Evolutionary conservation across 805 yeast genomes (phyloP), one percentile per base, ranked within the genome.

Genomic region (Sungouiozyma ichnusensis): DNA sequence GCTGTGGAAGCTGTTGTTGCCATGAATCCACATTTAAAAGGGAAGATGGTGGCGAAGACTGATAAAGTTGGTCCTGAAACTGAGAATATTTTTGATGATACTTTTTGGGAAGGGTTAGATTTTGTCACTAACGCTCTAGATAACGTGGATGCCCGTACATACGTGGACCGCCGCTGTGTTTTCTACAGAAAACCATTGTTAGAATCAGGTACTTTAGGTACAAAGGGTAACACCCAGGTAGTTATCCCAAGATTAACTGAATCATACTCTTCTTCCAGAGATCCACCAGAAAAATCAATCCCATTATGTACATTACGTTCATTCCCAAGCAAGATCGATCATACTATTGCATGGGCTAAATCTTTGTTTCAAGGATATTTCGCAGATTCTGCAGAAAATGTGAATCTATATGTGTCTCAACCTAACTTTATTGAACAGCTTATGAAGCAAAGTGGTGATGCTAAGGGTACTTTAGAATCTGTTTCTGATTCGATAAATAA

Each of bases 321-420:
- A 3, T 92, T 92, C 81, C 99, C 99, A 44, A 85, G 87, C 65
- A 90, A 90, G 66, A 92, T 92, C 55, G 99, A 92, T 62, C 99
- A 92, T 60, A 92, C 99, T 1, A 92, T 92, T 66, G 97, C 98
- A 4, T 92, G 99, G 99, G 95, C 97, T 14, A 94, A 94, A 67
- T 79, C 87, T 16, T 71, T 86, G 58, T 92, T 92, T 73, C 92
- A 84, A 70, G 95, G 92, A 16, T 86, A 78, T 57, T 92, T 92
- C 63, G 71, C 78, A 32, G 96, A 90, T 46, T 73, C 86, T n/a
- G 88, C 95, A 16, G 95, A 85, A 63, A 86, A 86, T 55, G 97
- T 88, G 42, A 92, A 92, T 63, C 65, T 85, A 58, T 92, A 87
- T 65, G 68, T 92, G 59, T 71, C 88, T 29, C 96, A 92, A 65